These are phyloP conservation scores for Verbascum thapsus DNA, from an alignment of 257 asterid genomes.

Conservation along the genomic window DNA sequence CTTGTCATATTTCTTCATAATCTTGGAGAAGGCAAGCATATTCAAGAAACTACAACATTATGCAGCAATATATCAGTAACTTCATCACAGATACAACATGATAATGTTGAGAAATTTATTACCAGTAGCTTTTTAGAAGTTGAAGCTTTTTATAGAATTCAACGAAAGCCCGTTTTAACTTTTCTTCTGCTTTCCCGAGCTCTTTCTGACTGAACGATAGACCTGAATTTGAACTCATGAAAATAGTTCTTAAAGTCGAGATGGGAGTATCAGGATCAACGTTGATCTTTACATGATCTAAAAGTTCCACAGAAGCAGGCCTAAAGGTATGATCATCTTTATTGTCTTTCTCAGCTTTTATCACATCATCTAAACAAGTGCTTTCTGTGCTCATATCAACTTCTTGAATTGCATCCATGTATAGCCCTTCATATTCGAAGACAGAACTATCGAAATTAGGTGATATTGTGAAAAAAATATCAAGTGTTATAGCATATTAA, in stretches of 20 bases:
- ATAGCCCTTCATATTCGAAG: constrained; percentile 28
- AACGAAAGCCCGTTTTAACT: constrained; percentile 53
- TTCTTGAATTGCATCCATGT: constrained; percentile 56
- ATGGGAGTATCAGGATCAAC: constrained; percentile 59
- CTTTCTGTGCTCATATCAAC: constrained; percentile 41
- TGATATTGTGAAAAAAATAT: too few relatives aligned
- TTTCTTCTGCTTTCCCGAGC: constrained; percentile 54
- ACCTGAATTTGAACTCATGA: constrained; percentile 39
- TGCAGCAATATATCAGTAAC: constrained; percentile 20
- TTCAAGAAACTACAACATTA: constrained; percentile 60
- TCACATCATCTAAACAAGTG: constrained; percentile 23
- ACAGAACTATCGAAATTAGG: neutral
- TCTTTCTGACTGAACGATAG: constrained; percentile 50
- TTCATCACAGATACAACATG: neutral
- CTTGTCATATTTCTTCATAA: constrained; percentile 90
- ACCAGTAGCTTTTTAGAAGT: constrained; percentile 67
- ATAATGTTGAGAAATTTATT: neutral
- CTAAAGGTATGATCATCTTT: constrained; percentile 17
- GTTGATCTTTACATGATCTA: constrained; percentile 60
- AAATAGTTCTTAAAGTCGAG: constrained; percentile 51
- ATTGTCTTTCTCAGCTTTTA: constrained; percentile 12
- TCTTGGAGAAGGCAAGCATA: constrained; percentile 73
- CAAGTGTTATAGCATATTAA: too few relatives aligned
- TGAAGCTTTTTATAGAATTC: constrained; percentile 62
- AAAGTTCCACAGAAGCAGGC: constrained; percentile 44